Conservation (phyloP, 2,329 filamentous ascomycete genomes). For the Aureobasidium sp. region DNA sequence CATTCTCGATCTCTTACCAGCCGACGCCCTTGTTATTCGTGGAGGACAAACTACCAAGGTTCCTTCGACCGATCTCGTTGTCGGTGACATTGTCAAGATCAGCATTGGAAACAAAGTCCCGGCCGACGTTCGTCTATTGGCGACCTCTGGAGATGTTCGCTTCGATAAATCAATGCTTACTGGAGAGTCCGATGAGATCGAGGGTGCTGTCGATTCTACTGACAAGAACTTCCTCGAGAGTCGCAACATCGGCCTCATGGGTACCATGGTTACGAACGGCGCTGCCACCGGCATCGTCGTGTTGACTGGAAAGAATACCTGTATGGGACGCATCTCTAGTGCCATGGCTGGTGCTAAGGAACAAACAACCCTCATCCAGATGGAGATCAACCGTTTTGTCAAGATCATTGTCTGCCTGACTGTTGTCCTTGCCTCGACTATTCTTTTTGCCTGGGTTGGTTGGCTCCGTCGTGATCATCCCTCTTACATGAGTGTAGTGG, state of each 20-base stretch:
- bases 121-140: constrained; percentile 34
- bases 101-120: constrained; percentile 36
- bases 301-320: constrained; percentile 32
- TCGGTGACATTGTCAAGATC: constrained; percentile 34
- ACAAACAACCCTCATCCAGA: constrained; percentile 33
- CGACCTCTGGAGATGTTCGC: constrained; percentile 35
- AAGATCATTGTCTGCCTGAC: constrained; percentile 35
- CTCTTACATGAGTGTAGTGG: constrained; percentile 34
- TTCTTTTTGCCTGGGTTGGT: constrained; percentile 39
- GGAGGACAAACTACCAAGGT: constrained; percentile 30
- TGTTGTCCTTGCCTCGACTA: constrained; percentile 28
- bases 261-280: constrained; percentile 35
- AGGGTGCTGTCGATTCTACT: constrained; percentile 33
- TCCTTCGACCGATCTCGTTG: constrained; percentile 30
- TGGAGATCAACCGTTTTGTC: constrained; percentile 38
- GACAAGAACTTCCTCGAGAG: constrained; percentile 37
- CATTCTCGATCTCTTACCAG: constrained; percentile 38
- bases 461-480: constrained; percentile 33
- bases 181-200: constrained; percentile 35
- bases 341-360: constrained; percentile 32
- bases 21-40: constrained; percentile 34
- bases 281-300: constrained; percentile 33
- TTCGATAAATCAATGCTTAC: constrained; percentile 37
- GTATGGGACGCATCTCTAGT: constrained; percentile 36
- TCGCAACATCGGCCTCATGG: constrained; percentile 38